These are phyloP conservation scores for Candida orba DNA, from an alignment of 805 yeast genomes.

Conservation along the genomic window DNA sequence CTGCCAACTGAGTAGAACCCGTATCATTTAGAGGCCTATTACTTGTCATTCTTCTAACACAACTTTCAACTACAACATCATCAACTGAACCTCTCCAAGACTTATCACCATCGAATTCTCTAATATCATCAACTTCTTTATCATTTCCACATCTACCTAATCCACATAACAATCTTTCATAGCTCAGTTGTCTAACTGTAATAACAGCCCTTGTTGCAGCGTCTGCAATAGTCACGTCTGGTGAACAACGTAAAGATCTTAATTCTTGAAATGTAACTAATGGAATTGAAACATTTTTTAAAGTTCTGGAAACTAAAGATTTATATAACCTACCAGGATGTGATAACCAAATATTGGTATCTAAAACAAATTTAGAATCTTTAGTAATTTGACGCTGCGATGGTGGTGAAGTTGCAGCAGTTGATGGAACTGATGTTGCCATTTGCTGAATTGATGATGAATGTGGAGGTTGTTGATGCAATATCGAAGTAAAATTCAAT, in stretches of 20 bases:
- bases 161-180: constrained; percentile 38
- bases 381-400: constrained; percentile 5
- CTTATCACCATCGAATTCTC: constrained; percentile 66
- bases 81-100: constrained; percentile 70
- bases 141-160: constrained; percentile 50
- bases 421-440: background rate
- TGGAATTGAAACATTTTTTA: constrained; percentile 54
- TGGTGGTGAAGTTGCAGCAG: constrained; percentile 5
- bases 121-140: constrained; percentile 59
- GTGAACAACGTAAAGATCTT: constrained; percentile 60
- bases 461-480: background rate
- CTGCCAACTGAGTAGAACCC: background rate
- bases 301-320: constrained; percentile 51
- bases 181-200: constrained; percentile 58
- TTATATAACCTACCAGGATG: constrained; percentile 74
- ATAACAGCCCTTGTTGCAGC: constrained; percentile 78
- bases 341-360: constrained; percentile 75
- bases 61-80: constrained; percentile 49
- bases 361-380: constrained; percentile 52
- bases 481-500: constrained; percentile 7
- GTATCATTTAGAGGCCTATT: constrained; percentile 3
- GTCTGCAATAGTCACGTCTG: constrained; percentile 68
- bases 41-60: constrained; percentile 17
- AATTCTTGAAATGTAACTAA: constrained; percentile 73
- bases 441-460: background rate